Percentiles rank a stretch among this genome's conserved stretches.
Conservation (phyloP, 768 basidiomycete genomes). For the Phaeotremella skinneri region DNA sequence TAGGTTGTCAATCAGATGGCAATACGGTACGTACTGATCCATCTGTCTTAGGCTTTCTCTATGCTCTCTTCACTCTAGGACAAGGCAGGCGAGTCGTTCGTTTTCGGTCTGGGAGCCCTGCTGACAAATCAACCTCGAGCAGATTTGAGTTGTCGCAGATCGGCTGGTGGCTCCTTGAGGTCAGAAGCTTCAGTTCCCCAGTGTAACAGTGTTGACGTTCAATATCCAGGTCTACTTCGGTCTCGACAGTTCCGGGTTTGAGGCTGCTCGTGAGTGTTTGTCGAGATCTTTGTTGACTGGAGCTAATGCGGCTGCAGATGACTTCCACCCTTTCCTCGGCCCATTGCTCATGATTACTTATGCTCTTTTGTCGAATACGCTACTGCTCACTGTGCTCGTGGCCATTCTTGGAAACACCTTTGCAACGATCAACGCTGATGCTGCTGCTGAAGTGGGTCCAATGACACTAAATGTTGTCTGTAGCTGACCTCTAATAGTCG, state of each 20-base stretch:
- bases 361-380: conserved; percentile 86
- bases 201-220: not conserved
- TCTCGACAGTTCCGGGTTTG: conserved; percentile 87
- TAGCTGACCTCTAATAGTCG: conserved; percentile 58
- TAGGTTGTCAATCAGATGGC: no score
- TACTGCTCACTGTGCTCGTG: conserved; percentile 67
- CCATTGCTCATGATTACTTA: conserved; percentile 74
- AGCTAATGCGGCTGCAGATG: conserved; percentile 54
- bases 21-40: not conserved
- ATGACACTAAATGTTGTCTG: not conserved
- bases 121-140: not conserved
- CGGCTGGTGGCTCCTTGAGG: conserved; percentile 91
- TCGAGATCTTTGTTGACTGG: not conserved
- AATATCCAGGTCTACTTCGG: conserved; percentile 69
- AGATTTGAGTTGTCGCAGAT: conserved; percentile 59
- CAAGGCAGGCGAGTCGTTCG: conserved; percentile 28
- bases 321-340: conserved; percentile 81
- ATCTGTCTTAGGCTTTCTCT: conserved; percentile 66
- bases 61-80: conserved; percentile 88
- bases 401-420: conserved; percentile 90
- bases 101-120: conserved; percentile 8
- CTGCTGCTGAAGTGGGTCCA: conserved; percentile 72
- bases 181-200: conserved; percentile 40
- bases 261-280: conserved; percentile 65
- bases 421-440: conserved; percentile 87